Evolutionary conservation across 352 stramenopile species (phyloP), one percentile per base, ranked within the genome.

Genomic region (Peronosclerospora sorghi): DNA sequence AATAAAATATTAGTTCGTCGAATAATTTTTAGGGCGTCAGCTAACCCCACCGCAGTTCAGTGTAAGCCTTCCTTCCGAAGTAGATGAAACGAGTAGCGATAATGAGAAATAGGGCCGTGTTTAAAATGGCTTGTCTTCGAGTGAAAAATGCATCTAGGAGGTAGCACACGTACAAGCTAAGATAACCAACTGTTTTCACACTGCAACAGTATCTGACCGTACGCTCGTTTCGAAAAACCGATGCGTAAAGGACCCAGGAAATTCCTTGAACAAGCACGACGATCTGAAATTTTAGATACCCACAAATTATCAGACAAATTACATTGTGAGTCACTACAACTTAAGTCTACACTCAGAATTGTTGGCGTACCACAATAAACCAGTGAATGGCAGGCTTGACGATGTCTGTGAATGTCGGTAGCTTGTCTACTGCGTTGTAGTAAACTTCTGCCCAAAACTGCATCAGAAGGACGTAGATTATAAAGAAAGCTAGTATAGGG

Each of bases 371-470:
- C 48, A 45, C 51, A 54, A 90, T 86, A 28, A 66, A 54, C 38
- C 63, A 62, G 32, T 69, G 68, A 27, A 90, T 71, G 20, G 71
- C 60, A 35, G 81, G 81, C 35, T 91, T 90, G 15, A 91, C 60
- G 9, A 82, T 48, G 8, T 68, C 59, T 17, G 61, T 69, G 29
- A 91, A 60, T 4, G 78, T 66, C 12, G 60, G 32, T 32, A 91
- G 51, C 27, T 79, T 65, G 45, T 91, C 79, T 35, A 88, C 77
- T 21, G 81, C 81, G 32, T 93, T 89, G 65, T 88, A 93, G 45
- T 93, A 93, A 10, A 93, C 77, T 51, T 93, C 78, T 5, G 81
- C 81, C 81, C 81, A 93, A 35, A 93, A 93, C 43, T 91, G 74
- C 52, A 90, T 62, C 18, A 93, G 65, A 45, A 93, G 56, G 18